phyloP scores from a whole-genome alignment of 2,329 filamentous ascomycete species.

The Trichoderma sp. region DNA sequence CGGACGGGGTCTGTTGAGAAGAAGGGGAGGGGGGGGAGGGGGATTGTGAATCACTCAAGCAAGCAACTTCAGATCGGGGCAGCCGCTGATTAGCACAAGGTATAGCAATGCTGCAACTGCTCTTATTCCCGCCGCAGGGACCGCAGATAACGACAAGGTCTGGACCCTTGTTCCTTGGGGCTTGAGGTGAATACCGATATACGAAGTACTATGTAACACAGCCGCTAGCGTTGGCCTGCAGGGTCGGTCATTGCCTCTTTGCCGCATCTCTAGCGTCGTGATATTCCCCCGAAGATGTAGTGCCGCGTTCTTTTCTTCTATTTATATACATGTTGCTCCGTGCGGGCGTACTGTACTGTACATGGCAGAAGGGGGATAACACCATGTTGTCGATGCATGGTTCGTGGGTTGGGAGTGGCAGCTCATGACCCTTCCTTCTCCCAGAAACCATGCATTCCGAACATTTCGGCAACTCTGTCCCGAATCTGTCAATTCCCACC shows the following conservation, averaged over 20 bases:
- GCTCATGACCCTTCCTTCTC: neutral
- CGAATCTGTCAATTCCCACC: neutral
- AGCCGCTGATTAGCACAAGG: neutral
- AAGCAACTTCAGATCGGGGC: neutral
- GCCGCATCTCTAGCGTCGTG: neutral
- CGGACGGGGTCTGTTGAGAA: neutral
- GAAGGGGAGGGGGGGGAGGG: neutral
- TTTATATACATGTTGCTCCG: neutral
- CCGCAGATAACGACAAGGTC: neutral
- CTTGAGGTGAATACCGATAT: constrained; percentile 1
- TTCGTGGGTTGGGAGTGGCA: neutral
- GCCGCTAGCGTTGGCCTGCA: neutral
- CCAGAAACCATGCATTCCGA: neutral
- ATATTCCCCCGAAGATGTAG: neutral
- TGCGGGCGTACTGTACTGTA: neutral
- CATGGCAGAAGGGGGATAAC: neutral
- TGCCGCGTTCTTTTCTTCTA: neutral
- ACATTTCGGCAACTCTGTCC: neutral
- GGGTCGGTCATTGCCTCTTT: neutral
- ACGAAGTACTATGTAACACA: too few species aligned
- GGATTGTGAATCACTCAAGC: neutral
- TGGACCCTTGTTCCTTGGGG: neutral
- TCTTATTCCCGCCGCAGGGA: neutral
- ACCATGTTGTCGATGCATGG: neutral
- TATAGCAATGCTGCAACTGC: neutral